Evolutionary conservation across 2,329 filamentous ascomycete genomes (phyloP).

Genomic region (Trichophyton benhamiae): DNA sequence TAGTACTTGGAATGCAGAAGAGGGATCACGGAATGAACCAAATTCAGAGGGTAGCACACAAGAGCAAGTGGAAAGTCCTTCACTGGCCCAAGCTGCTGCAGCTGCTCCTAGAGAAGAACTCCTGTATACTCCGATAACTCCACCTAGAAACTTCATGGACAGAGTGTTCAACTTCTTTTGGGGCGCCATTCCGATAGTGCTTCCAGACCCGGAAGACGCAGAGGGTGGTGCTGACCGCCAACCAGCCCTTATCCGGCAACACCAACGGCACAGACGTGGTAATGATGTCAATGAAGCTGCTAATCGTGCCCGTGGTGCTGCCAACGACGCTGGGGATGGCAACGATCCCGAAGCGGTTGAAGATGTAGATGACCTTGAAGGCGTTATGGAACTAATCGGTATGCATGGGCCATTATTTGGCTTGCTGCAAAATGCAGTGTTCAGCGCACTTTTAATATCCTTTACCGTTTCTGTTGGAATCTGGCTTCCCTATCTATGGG

Average conservation of each 20-base stretch:
- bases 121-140: background rate
- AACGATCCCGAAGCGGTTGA: conserved; percentile 45
- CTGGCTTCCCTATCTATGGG: conserved; percentile 84
- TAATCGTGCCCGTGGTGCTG: conserved; percentile 8
- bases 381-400: conserved; percentile 87
- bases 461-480: conserved; percentile 75
- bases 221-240: conserved; percentile 33
- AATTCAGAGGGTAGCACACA: background rate
- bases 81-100: background rate
- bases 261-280: conserved; percentile 11
- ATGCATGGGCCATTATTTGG: conserved; percentile 88
- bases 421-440: conserved; percentile 86
- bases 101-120: background rate
- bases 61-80: background rate
- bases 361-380: conserved; percentile 88
- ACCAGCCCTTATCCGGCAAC: conserved; percentile 20
- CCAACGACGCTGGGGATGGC: conserved; percentile 54
- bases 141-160: conserved; percentile 17
- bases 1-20: background rate
- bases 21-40: background rate
- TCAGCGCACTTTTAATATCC: conserved; percentile 80
- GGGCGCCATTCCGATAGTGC: conserved; percentile 26
- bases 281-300: conserved; percentile 25
- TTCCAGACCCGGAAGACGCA: conserved; percentile 25
- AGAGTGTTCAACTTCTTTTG: conserved; percentile 34